Conservation (phyloP, 495 filamentous ascomycete genomes). For the Penicillium robsamsonii region DNA sequence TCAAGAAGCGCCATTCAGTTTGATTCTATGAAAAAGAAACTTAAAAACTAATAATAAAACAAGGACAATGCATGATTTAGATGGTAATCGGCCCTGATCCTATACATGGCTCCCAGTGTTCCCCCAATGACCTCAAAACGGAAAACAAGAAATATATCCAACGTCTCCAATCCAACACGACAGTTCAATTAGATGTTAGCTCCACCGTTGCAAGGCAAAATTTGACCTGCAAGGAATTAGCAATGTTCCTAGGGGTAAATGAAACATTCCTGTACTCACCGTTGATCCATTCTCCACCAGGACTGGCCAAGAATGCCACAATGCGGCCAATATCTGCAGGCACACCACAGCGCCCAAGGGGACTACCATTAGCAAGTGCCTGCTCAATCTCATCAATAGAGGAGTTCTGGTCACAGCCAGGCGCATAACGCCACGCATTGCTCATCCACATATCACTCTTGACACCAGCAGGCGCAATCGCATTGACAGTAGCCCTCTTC, state of each 20-base stretch:
- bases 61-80: background rate
- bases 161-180: background rate
- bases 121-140: background rate
- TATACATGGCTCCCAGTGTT: background rate
- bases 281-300: constrained; percentile 61
- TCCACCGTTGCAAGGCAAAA: constrained; percentile 35
- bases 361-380: constrained; percentile 41
- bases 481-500: constrained; percentile 73
- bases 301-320: constrained; percentile 53
- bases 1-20: background rate
- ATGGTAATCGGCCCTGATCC: background rate
- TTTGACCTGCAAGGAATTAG: constrained; percentile 28
- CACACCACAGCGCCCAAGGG: constrained; percentile 53
- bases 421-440: constrained; percentile 64
- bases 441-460: constrained; percentile 77
- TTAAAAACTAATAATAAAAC: too few relatives aligned
- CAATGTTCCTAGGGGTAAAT: background rate
- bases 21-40: background rate
- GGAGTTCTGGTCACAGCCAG: constrained; percentile 42
- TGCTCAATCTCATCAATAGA: constrained; percentile 42
- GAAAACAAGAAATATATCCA: background rate
- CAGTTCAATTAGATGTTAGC: constrained; percentile 27
- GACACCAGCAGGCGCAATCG: constrained; percentile 71
- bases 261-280: constrained; percentile 39
- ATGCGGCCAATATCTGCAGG: constrained; percentile 60